Evolutionary conservation across 164 flowering plant species (phyloP).

Genomic region (Piper longum): DNA sequence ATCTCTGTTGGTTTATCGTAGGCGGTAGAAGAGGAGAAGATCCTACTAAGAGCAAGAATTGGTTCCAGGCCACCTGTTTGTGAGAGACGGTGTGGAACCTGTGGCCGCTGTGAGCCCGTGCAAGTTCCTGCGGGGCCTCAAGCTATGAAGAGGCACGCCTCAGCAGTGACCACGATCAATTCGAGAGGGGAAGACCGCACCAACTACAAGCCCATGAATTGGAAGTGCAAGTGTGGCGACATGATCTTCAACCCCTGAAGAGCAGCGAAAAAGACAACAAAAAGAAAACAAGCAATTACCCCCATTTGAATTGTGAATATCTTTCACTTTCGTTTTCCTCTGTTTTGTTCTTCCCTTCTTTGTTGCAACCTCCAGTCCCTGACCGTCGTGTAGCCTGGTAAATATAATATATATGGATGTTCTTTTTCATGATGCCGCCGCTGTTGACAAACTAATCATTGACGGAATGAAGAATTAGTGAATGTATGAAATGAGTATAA

Average conservation of each 20-base stretch:
- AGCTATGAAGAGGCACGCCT: slow-evolving; percentile 9
- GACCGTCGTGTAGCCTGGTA: background rate
- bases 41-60: slow-evolving; percentile 16
- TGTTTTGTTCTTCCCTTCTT: background rate
- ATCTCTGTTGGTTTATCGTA: background rate
- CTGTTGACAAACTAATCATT: no score
- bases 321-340: background rate
- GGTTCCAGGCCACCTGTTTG: slow-evolving; percentile 63
- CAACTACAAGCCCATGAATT: slow-evolving; percentile 80
- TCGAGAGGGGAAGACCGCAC: slow-evolving; percentile 50
- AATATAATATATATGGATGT: background rate
- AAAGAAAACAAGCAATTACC: background rate
- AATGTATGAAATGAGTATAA: no score
- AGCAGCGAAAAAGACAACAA: background rate
- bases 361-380: background rate
- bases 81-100: slow-evolving; percentile 28
- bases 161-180: slow-evolving; percentile 7
- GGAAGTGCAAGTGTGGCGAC: slow-evolving; percentile 86
- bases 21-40: slow-evolving; percentile 17
- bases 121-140: slow-evolving; percentile 15
- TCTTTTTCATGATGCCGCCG: background rate
- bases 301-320: slow-evolving; percentile 11
- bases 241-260: slow-evolving; percentile 45
- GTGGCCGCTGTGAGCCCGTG: slow-evolving; percentile 33
- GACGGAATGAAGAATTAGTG: no score